Conservation (phyloP, 257 asterid genomes). For the Parsonsia alboflavescens region DNA sequence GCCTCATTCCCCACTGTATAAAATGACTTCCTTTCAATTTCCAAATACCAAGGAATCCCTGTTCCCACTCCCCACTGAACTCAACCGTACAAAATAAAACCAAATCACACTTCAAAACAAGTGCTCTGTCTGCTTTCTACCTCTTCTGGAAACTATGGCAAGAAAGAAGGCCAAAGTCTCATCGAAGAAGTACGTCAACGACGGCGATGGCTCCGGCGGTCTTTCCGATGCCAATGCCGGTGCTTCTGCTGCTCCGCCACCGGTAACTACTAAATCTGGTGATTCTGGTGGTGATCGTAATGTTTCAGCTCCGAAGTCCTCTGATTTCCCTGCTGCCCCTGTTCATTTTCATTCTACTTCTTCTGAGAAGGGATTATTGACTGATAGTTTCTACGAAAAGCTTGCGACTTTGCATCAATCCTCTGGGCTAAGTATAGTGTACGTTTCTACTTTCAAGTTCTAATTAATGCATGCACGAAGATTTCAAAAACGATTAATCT, state of each 20-base stretch:
- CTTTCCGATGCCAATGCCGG: not conserved
- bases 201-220: not conserved
- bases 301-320: not conserved
- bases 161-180: conserved; percentile 10
- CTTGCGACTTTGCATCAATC: conserved; percentile 49
- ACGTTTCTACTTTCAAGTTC: conserved; percentile 12
- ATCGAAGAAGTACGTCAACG: conserved; percentile 15
- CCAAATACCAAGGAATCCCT: conserved; percentile 5
- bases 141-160: not conserved
- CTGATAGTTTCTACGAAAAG: conserved; percentile 49
- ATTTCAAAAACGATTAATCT: too few species aligned
- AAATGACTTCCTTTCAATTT: not conserved
- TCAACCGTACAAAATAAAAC: not conserved
- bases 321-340: not conserved
- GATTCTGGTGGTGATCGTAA: not conserved
- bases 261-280: not conserved
- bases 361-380: conserved; percentile 10
- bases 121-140: too few species aligned
- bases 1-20: not conserved
- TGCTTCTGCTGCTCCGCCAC: not conserved
- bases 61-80: not conserved
- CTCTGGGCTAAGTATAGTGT: conserved; percentile 69
- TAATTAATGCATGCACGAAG: not conserved
- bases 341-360: not conserved
- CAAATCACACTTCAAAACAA: not conserved